Evolutionary conservation across 225 moss, liverwort and hornwort species (phyloP), one percentile per base, ranked within the genome.

Genomic region (Antitrichia curtipendula): DNA sequence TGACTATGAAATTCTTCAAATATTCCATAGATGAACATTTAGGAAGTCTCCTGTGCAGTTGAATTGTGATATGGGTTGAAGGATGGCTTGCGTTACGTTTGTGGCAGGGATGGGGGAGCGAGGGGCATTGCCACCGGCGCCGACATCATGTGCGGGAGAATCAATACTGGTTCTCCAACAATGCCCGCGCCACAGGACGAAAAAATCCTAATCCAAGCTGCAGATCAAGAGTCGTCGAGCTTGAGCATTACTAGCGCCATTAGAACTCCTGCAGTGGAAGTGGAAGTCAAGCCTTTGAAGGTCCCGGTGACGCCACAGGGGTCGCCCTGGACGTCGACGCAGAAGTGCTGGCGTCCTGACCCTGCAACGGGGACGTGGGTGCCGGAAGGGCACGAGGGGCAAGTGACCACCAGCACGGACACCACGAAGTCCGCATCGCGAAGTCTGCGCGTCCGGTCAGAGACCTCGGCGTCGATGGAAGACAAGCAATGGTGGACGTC

Each of bases 401-500:
- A 87, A 50, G 87, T 93, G 47, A 93, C 94, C 40, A 92, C 90
- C 45, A 87, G 47, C 68, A 71, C 90, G 27, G 38, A 61, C 7
- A 65, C n/a, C n/a, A 77, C 34, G 60, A 91, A 87, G 65, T 43
- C 87, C 45, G 25, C 86, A 24, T 76, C 89, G 36, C 88, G 54
- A 43, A 45, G 73, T 15, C 41, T 81, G 8, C 86, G 82, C 63
- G n/a, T 84, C 69, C 88, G 91, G 21, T 52, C 66, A 31, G 78
- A 89, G 22, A 47, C 84, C 53, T 38, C 84, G 22, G 81, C 87
- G 7, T 87, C 89, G 16, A 53, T 88, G 62, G 89, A 92, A 29
- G 91, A 86, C 45, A 91, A 88, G 87, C 89, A 64, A 27, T 94
- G 94, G 92, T 94, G 92, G 94, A 91, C 88, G 8, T 91, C 94